Base-by-base conservation (phyloP, 2,329 filamentous ascomycete species). In the Pseudopithomyces chartarum region DNA sequence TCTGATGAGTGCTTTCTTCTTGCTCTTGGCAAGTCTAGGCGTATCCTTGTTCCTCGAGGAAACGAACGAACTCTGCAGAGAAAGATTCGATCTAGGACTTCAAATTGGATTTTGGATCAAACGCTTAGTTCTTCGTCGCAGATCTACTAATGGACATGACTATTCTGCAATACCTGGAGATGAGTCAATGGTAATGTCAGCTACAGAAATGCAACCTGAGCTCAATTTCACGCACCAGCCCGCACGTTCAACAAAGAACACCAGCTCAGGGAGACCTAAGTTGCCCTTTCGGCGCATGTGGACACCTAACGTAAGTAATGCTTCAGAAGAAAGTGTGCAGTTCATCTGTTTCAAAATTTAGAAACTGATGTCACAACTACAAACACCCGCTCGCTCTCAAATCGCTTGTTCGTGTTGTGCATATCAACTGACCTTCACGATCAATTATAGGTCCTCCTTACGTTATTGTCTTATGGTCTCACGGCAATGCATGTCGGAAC, bases 21-120 rank as follows among this genome's bases (percentile, higher is more conserved):
- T 91, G 11, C 71, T 84, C 2, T 66, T 78, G 1, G 84, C 86
- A 0, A 81, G 84, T 0, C 48, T 83, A 4, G 76, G 81, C 1
- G 81, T 89, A 2, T 78, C 89, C 54, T 78, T 91, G 22, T 87
- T 86, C 12, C 79, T 91, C 1, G 87, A 91, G 70, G 89, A 91
- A 60, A 82, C 80, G 0, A 71, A 76, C 44, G 78, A 81, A 36
- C 62, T 75, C 3, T 63, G 75, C 49, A 75, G 70, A 56, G 69
- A 77, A 38, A 76, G 73, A 46, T 68, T 70, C 2, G 80, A 82
- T 49, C 73, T 64, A 20, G 78, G 78, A 2, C 64, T 80, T 2
- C 64, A 66, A 11, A 44, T 81, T 2, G 75, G 77, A 4, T 67
- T 65, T 22, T 78, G 74, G 73, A 61, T 82, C 1, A 61, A 61